Evolutionary conservation across 1,284 basidiomycete genomes (phyloP).

Genomic region (Psilocybe mexicana): DNA sequence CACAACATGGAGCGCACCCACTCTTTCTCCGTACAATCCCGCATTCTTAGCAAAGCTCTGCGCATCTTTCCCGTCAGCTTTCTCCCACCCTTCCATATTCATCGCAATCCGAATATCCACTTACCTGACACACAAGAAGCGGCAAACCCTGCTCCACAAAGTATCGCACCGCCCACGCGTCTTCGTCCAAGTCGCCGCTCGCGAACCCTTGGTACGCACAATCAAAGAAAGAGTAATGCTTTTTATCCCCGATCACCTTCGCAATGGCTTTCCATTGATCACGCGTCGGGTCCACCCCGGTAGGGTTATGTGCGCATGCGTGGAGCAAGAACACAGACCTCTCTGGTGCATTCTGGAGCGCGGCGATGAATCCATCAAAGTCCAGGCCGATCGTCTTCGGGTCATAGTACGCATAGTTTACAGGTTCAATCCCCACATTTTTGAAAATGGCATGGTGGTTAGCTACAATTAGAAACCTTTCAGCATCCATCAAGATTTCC

Average conservation of each 20-base stretch:
- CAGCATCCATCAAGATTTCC: background rate
- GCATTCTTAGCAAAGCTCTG: conserved; percentile 97
- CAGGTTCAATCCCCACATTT: conserved; percentile 79
- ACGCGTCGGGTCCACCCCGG: conserved; percentile 90
- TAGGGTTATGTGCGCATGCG: conserved; percentile 95
- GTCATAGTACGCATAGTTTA: conserved; percentile 91
- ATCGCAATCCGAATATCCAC: conserved; percentile 15
- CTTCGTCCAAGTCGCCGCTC: conserved; percentile 78
- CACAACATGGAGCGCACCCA: conserved; percentile 84
- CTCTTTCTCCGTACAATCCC: conserved; percentile 89
- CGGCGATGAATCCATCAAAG: conserved; percentile 70
- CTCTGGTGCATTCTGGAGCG: conserved; percentile 65
- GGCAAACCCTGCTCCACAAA: conserved; percentile 79
- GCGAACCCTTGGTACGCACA: conserved; percentile 95
- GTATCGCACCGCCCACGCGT: conserved; percentile 74
- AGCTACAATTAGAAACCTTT: conserved; percentile 44
- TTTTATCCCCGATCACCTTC: conserved; percentile 71
- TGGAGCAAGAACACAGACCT: conserved; percentile 89
- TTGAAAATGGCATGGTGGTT: conserved; percentile 92
- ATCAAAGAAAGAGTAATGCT: conserved; percentile 93
- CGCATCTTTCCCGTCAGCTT: conserved; percentile 1
- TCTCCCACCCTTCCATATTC: background rate
- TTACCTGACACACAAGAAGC: conserved; percentile 84
- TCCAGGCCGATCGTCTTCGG: conserved; percentile 88
- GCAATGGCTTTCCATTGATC: conserved; percentile 89